phyloP scores from a whole-genome alignment of 345 rosid genomes.

The Abelmoschus esculentus region DNA sequence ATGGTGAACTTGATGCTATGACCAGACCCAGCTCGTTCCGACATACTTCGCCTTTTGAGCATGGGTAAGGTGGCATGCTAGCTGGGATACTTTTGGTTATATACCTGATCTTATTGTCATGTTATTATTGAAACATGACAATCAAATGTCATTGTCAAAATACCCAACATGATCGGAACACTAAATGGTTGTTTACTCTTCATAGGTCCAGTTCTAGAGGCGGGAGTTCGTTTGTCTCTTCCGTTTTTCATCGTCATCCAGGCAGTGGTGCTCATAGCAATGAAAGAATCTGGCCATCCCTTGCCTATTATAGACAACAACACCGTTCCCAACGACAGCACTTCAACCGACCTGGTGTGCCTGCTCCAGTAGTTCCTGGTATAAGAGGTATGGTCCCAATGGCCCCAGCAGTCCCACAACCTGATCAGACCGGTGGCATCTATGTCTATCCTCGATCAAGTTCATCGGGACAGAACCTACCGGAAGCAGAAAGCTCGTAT shows the following conservation, averaged over 20 bases:
- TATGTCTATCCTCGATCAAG: conserved; percentile 37
- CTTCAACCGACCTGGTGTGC: conserved; percentile 28
- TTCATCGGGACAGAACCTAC: conserved; percentile 34
- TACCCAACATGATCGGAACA: background rate
- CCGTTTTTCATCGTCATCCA: conserved; percentile 37
- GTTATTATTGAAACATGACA: no score
- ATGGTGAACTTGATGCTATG: conserved; percentile 30
- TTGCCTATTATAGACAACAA: conserved; percentile 39
- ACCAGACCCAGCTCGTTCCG: conserved; percentile 29
- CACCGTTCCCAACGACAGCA: conserved; percentile 21
- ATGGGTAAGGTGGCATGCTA: conserved; percentile 30
- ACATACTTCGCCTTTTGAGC: conserved; percentile 37
- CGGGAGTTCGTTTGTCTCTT: conserved; percentile 33
- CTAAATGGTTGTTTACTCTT: conserved; percentile 8
- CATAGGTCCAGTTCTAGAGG: conserved; percentile 43
- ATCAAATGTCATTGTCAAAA: no score
- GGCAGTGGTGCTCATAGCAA: conserved; percentile 31
- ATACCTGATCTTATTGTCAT: background rate
- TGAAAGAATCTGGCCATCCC: conserved; percentile 42
- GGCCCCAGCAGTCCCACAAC: conserved; percentile 28
- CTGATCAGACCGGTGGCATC: conserved; percentile 40
- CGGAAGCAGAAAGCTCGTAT: conserved; percentile 26
- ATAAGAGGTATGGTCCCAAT: conserved; percentile 35
- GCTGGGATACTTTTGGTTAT: background rate
- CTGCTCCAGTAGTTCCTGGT: conserved; percentile 27